Conservation (phyloP, 495 filamentous ascomycete genomes). For the Oidiodendron maius region DNA sequence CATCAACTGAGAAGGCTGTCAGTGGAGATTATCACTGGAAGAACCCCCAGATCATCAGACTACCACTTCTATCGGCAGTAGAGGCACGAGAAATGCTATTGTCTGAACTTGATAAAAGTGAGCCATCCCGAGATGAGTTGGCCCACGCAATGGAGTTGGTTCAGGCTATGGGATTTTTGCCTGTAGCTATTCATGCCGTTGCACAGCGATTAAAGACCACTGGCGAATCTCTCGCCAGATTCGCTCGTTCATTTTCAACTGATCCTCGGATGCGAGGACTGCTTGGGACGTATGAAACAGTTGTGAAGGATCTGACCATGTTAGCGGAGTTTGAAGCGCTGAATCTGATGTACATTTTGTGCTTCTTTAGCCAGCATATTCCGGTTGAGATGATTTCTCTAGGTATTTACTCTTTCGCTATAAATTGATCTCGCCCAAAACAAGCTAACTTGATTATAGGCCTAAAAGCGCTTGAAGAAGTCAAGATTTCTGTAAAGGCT, state of each 20-base stretch:
- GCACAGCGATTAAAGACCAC: slow-evolving; percentile 69
- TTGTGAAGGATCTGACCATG: slow-evolving; percentile 64
- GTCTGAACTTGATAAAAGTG: slow-evolving; percentile 48
- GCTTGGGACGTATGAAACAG: slow-evolving; percentile 54
- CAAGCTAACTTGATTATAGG: slow-evolving; percentile 24
- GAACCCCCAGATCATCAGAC: slow-evolving; percentile 65
- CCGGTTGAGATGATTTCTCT: slow-evolving; percentile 69
- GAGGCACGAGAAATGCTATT: slow-evolving; percentile 43
- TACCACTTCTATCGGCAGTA: slow-evolving; percentile 47
- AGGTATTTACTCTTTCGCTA: too few species aligned
- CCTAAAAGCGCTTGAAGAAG: slow-evolving; percentile 48
- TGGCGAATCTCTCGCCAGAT: slow-evolving; percentile 62
- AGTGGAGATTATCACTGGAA: slow-evolving; percentile 63
- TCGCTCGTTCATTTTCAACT: slow-evolving; percentile 61
- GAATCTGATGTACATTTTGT: slow-evolving; percentile 68
- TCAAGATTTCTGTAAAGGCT: slow-evolving; percentile 53
- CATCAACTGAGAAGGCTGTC: slow-evolving; percentile 62
- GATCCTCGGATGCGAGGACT: slow-evolving; percentile 62
- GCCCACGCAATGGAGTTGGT: slow-evolving; percentile 61
- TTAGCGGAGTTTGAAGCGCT: slow-evolving; percentile 53
- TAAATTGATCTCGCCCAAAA: too few species aligned
- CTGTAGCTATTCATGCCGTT: slow-evolving; percentile 73
- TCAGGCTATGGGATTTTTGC: slow-evolving; percentile 62
- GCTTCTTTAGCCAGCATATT: slow-evolving; percentile 68
- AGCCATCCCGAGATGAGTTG: slow-evolving; percentile 51